Conservation (phyloP, 352 stramenopile species). For the Pythium dissotocum region DNA sequence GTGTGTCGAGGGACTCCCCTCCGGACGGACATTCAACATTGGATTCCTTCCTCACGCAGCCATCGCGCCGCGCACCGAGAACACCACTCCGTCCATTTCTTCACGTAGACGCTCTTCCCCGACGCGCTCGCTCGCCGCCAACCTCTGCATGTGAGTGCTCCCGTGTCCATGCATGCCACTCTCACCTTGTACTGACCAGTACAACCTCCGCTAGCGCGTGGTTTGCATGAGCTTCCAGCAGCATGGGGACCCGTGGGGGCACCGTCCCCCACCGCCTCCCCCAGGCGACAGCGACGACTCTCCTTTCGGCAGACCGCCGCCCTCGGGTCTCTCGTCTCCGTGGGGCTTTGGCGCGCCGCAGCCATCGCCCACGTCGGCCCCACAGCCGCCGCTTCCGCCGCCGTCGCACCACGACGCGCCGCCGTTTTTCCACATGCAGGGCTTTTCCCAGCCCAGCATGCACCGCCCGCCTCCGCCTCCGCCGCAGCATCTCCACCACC, state of each 20-base stretch:
- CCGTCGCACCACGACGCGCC: conserved; percentile 13
- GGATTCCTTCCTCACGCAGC: conserved; percentile 1
- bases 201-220: neutral
- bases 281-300: conserved; percentile 20
- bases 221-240: conserved; percentile 26
- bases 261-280: conserved; percentile 13
- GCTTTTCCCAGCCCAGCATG: neutral
- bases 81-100: neutral
- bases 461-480: conserved; percentile 13
- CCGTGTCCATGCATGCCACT: conserved; percentile 9
- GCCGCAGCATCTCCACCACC: conserved; percentile 7
- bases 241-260: conserved; percentile 22
- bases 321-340: conserved; percentile 13
- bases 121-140: neutral
- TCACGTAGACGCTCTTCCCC: conserved; percentile 3
- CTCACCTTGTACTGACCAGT: neutral
- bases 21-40: conserved; percentile 1
- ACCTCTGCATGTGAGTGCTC: conserved; percentile 13
- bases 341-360: conserved; percentile 21
- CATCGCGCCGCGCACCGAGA: neutral
- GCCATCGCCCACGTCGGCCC: conserved; percentile 12
- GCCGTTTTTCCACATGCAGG: conserved; percentile 15
- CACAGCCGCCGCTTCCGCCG: conserved; percentile 17
- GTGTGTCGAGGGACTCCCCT: conserved; percentile 3
- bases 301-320: conserved; percentile 8